Percentiles rank a stretch among this genome's conserved stretches.
Conservation (phyloP, 2,329 filamentous ascomycete genomes). For the Bipolaris zeicola region DNA sequence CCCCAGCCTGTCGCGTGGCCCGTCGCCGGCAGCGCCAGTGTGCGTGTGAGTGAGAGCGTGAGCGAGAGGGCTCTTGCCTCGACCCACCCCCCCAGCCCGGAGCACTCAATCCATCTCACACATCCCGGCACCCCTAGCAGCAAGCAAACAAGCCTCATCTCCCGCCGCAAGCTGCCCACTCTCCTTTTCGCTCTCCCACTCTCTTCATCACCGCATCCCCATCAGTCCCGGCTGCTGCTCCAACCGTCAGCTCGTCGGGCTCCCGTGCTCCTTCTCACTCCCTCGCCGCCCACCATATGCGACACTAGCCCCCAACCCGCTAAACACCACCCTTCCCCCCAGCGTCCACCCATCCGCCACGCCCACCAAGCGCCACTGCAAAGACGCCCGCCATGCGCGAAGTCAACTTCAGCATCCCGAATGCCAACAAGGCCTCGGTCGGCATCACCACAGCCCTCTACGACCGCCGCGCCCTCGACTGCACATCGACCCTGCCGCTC, state of each 20-base stretch:
- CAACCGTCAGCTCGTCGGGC: constrained; percentile 18
- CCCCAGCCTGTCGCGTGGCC: constrained; percentile 21
- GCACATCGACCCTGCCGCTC: constrained; percentile 93
- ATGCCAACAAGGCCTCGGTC: constrained; percentile 98
- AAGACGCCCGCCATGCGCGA: constrained; percentile 78
- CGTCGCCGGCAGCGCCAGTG: constrained; percentile 4
- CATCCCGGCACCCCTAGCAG: constrained; percentile 39
- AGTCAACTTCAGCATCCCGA: constrained; percentile 99
- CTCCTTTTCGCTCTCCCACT: constrained; percentile 22
- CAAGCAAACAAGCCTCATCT: constrained; percentile 42
- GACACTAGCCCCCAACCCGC: constrained; percentile 19
- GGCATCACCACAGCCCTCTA: constrained; percentile 98
- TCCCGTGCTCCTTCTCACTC: constrained; percentile 17
- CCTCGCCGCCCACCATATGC: constrained; percentile 6
- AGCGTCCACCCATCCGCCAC: constrained; percentile 15
- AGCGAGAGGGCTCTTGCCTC: constrained; percentile 12
- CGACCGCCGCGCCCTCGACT: constrained; percentile 95
- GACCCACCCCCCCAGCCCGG: constrained; percentile 22
- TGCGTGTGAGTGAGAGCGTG: background rate
- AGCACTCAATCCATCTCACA: constrained; percentile 23
- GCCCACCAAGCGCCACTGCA: constrained; percentile 19
- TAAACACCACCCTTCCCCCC: constrained; percentile 6
- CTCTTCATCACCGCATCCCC: constrained; percentile 3
- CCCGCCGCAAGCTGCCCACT: constrained; percentile 13
- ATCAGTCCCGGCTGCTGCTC: constrained; percentile 11